These are phyloP conservation scores for Holtermanniella nyarrowii DNA, from an alignment of 768 basidiomycete genomes.

Conservation along the genomic window DNA sequence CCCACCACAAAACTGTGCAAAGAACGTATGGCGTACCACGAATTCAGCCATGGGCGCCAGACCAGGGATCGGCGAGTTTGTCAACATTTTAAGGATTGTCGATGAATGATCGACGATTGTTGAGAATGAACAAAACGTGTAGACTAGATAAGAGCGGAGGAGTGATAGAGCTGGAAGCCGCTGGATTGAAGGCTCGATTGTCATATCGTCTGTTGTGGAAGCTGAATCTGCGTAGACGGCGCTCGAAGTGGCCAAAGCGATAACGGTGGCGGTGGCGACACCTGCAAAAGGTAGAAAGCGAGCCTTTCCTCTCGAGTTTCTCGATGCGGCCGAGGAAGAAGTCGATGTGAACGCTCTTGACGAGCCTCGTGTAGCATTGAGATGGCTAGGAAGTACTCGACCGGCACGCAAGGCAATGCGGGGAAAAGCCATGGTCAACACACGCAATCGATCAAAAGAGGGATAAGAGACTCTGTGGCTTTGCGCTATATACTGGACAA, in stretches of 20 bases:
- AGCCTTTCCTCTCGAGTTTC: neutral
- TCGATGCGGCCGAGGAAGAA: neutral
- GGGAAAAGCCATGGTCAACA: neutral
- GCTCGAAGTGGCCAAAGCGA: neutral
- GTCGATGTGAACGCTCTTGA: neutral
- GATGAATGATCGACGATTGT: constrained; percentile 67
- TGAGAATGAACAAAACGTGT: constrained; percentile 67
- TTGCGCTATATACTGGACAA: too few relatives aligned
- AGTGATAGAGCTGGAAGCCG: constrained; percentile 44
- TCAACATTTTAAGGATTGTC: constrained; percentile 49
- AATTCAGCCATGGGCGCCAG: constrained; percentile 56
- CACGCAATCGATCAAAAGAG: too few relatives aligned
- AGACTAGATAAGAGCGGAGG: constrained; percentile 68
- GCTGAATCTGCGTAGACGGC: neutral
- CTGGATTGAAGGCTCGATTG: neutral
- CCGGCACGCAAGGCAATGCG: neutral
- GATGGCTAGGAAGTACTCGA: too few relatives aligned
- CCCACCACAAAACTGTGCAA: constrained; percentile 83
- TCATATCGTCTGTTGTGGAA: neutral
- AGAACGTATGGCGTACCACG: constrained; percentile 70
- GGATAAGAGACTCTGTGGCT: too few relatives aligned
- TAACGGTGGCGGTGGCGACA: neutral
- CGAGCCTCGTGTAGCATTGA: neutral
- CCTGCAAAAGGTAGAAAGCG: neutral
- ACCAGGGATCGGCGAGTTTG: constrained; percentile 49